Evolutionary conservation across 2,329 filamentous ascomycete genomes (phyloP), one percentile per base, ranked within the genome.

Genomic region (Talaromyces sp.): DNA sequence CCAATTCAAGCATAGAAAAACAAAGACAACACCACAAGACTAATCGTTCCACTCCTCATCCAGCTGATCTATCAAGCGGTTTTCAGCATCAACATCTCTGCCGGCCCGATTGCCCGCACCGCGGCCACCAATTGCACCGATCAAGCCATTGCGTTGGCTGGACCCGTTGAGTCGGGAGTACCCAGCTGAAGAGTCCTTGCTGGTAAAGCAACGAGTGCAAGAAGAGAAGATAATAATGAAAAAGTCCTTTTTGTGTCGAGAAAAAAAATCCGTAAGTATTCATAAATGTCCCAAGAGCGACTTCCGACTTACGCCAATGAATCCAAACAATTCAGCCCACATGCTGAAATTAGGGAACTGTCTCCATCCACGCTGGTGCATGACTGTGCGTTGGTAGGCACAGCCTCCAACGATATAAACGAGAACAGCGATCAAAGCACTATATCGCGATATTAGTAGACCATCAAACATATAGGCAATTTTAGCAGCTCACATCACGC

Each of bases 1-100:
- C 3, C 29, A 56, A 54, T 55, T 31, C 27, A 50, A 29, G 56
- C 11, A 17, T 35, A 11, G n/a, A n/a, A 4, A 14, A 58, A 50
- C 29, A 60, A 17, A 11, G 27, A 46, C 17, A 38, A 56, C 21
- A 19, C 3, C 43, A 46, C n/a, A 46, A 21, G 27, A 52, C 66
- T 61, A 79, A 66, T 96, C 93, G 68, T 97, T 93, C 93, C 93
- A 98, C 73, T 97, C 93, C 74, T 98, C 93, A 70, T 98, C 95
- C 62, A 97, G 81, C 75, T 97, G 91, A 74, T 98, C 93, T 73
- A 99, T 98, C 68, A 98, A 78, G 64, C 92, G 81, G 75, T 98
- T 97, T 77, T 98, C 95, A 59, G 92, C 93, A 62, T 97, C 93
- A 7, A 84, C 76, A 55, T 79, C 77, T 26, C 75, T 73, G 54